Percentiles rank a stretch among this genome's conserved stretches.
phyloP scores from a whole-genome alignment of 2,329 filamentous ascomycete genomes.

The Metarhizium robertsii region DNA sequence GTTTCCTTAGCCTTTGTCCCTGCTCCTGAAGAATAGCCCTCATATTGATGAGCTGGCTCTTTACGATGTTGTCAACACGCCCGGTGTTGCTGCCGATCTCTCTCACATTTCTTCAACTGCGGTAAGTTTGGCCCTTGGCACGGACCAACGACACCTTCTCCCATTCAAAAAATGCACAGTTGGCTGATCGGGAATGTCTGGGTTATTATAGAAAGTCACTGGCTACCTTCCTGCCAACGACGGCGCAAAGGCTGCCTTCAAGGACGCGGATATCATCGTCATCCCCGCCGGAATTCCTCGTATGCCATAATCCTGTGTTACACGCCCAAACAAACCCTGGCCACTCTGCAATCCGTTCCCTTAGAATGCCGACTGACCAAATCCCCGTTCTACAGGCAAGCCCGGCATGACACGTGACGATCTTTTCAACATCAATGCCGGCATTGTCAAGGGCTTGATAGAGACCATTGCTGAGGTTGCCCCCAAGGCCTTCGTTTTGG shows the following conservation, averaged over 20 bases:
- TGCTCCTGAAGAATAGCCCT: conserved; percentile 86
- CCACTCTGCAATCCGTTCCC: neutral
- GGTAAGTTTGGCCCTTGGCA: conserved; percentile 31
- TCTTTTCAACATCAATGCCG: conserved; percentile 99
- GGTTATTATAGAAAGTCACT: conserved; percentile 57
- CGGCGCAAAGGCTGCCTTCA: conserved; percentile 80
- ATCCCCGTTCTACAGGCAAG: conserved; percentile 56
- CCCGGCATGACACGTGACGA: conserved; percentile 99
- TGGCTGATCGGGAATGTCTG: neutral
- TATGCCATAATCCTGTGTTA: conserved; percentile 34
- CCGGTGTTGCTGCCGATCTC: conserved; percentile 89
- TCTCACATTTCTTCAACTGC: conserved; percentile 94
- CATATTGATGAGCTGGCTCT: conserved; percentile 87
- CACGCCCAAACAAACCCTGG: neutral
- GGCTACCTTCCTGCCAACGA: conserved; percentile 83
- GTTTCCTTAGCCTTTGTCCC: conserved; percentile 69
- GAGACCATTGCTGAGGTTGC: conserved; percentile 79
- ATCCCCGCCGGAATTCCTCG: conserved; percentile 97
- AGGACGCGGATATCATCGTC: conserved; percentile 89
- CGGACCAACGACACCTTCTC: conserved; percentile 2
- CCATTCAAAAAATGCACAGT: neutral
- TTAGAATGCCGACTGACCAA: neutral
- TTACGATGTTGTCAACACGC: conserved; percentile 99
- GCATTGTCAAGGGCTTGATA: conserved; percentile 90
- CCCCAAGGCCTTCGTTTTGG: conserved; percentile 88